Conservation (phyloP, 257 asterid species). For the Rubia yunnanensis region DNA sequence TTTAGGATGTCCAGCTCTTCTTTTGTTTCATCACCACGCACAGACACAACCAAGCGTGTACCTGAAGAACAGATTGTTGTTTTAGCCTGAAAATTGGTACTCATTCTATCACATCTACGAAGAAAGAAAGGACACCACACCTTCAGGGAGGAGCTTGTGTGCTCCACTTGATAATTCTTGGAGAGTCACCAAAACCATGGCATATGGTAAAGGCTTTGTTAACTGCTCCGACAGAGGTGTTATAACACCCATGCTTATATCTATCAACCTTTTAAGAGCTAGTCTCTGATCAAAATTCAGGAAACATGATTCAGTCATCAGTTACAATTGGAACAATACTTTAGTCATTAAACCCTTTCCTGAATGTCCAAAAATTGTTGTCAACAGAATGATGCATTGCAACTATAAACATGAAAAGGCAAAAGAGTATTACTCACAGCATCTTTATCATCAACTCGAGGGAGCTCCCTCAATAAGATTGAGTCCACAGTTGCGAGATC, state of each 20-base stretch:
- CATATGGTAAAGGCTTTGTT: constrained; percentile 82
- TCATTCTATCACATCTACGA: not conserved
- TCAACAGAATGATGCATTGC: not conserved
- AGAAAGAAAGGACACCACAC: constrained; percentile 22
- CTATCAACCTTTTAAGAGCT: constrained; percentile 85
- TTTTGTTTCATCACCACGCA: constrained; percentile 72
- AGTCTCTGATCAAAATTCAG: constrained; percentile 48
- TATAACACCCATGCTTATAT: constrained; percentile 93
- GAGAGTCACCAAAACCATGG: constrained; percentile 66
- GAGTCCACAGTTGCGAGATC: constrained; percentile 99
- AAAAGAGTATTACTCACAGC: constrained; percentile 51
- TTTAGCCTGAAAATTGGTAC: constrained; percentile 12
- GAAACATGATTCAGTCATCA: constrained; percentile 20
- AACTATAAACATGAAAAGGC: not conserved
- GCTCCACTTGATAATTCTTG: constrained; percentile 82
- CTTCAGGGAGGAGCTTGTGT: constrained; percentile 84
- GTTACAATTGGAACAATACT: constrained; percentile 5
- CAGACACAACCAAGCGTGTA: constrained; percentile 65
- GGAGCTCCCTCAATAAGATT: constrained; percentile 85
- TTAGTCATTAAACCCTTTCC: not conserved
- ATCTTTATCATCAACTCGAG: constrained; percentile 66
- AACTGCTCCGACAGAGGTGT: constrained; percentile 86
- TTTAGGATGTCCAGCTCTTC: constrained; percentile 72
- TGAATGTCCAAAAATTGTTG: not conserved
- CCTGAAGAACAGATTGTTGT: constrained; percentile 34